Percentiles rank a stretch among this genome's conserved stretches.
Evolutionary conservation across 2,329 filamentous ascomycete genomes (phyloP).

Genomic region (Fusarium sp.): DNA sequence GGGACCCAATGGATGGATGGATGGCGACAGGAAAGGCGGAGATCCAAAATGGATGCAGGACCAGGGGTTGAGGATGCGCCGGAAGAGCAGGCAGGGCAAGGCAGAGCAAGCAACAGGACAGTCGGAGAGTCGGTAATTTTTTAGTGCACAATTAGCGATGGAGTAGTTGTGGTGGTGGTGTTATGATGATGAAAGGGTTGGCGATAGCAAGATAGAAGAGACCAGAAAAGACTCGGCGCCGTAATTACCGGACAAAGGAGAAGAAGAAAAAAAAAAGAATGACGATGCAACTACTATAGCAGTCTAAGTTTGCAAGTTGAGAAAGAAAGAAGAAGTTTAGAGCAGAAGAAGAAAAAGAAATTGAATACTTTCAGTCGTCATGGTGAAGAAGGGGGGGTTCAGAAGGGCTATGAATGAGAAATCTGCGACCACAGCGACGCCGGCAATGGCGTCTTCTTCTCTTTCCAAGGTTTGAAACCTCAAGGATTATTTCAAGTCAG

Average conservation of each 20-base stretch:
- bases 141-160: slow-evolving; percentile 20
- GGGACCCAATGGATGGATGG: slow-evolving; percentile 18
- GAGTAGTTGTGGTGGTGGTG: neutral
- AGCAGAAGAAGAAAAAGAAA: neutral
- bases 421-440: slow-evolving; percentile 16
- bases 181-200: neutral
- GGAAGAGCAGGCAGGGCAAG: neutral
- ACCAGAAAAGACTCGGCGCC: neutral
- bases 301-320: neutral
- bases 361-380: slow-evolving; percentile 23
- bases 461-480: slow-evolving; percentile 18
- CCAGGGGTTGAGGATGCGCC: slow-evolving; percentile 9
- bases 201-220: neutral
- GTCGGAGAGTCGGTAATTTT: slow-evolving; percentile 17
- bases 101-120: neutral
- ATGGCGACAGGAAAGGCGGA: slow-evolving; percentile 31
- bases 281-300: neutral
- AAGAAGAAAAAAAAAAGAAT: neutral
- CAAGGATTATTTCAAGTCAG: slow-evolving; percentile 20
- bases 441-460: slow-evolving; percentile 6
- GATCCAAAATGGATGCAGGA: slow-evolving; percentile 15
- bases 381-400: slow-evolving; percentile 25
- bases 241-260: neutral
- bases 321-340: neutral
- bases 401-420: slow-evolving; percentile 15